Evolutionary conservation across 2,329 filamentous ascomycete genomes (phyloP).

Genomic region (Apiospora marii): DNA sequence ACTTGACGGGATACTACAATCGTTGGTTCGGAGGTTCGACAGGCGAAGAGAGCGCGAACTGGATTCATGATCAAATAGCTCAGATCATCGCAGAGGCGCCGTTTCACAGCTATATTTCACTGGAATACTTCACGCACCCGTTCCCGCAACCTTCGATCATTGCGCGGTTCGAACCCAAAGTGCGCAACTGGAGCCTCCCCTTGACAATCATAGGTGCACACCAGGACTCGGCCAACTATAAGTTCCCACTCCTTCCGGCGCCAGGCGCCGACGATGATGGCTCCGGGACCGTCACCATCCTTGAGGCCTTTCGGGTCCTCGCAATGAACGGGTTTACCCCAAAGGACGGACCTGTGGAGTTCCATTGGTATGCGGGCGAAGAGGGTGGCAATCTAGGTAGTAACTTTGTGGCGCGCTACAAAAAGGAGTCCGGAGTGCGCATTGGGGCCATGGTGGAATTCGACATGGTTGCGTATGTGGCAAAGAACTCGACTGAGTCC

Average conservation of each 20-base stretch:
- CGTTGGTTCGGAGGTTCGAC: conserved; percentile 58
- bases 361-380: conserved; percentile 54
- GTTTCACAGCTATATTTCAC: conserved; percentile 47
- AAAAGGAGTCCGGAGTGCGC: conserved; percentile 66
- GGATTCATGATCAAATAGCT: conserved; percentile 47
- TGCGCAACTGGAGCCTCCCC: conserved; percentile 43
- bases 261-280: conserved; percentile 80
- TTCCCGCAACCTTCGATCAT: conserved; percentile 78
- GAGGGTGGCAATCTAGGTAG: conserved; percentile 58
- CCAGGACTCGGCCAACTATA: conserved; percentile 78
- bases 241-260: conserved; percentile 72
- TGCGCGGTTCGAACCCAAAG: conserved; percentile 64
- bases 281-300: conserved; percentile 75
- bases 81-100: conserved; percentile 44
- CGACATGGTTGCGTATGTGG: conserved; percentile 51
- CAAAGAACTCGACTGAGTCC: conserved; percentile 47
- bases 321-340: conserved; percentile 52
- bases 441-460: conserved; percentile 78
- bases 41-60: conserved; percentile 43
- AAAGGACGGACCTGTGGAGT: conserved; percentile 63
- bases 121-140: conserved; percentile 65
- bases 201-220: conserved; percentile 70
- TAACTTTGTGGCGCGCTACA: conserved; percentile 73
- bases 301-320: conserved; percentile 74
- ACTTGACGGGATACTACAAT: conserved; percentile 67